Base-by-base conservation (phyloP, 345 rosid genomes). In the Triadica sebifera region DNA sequence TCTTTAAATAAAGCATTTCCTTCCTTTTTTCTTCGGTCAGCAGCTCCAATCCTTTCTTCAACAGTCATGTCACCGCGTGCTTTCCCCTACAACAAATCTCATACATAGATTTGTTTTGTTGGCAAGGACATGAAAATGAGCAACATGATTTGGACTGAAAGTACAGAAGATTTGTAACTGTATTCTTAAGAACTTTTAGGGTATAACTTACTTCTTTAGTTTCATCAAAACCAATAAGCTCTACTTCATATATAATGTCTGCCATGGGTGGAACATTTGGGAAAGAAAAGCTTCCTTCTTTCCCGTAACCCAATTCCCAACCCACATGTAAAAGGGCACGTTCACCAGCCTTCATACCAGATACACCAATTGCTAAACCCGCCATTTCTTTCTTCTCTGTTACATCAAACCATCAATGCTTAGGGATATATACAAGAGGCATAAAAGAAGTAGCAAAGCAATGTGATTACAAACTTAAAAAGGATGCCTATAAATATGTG, bases 161-260 rank as follows among this genome's bases (percentile, higher is more conserved):
- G 24, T 2, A 51, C 53, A 55, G 64, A 73, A 69, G 51, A 69
- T 37, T 7, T 37, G 25, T 6, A 24, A 79, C 47, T 25, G 24
- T 47, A 16, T 15, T 62, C n/a, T 52, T 17, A 57, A 10, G 4
- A 46, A 52, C 69, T 62, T 59, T 12, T 52, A 15, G 4, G 38
- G 58, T 69, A 71, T n/a, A 78, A 79, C 98, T 79, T 84, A 86
- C 98, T 86, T 95, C 97, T 77, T 89, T 89, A 49, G 89, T 88
- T 88, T 95, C 97, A 83, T 92, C 99, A 72, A 90, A 92, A n/a
- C 98, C 99, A 80, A 95, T 89, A 67, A 95, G 90, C 85, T 91
- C 97, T 74, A 88, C 96, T 84, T 93, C 97, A 76, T 94, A 94
- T 56, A 88, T 6, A 84, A 93, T 59, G 82, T 94, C 93, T 13